Evolutionary conservation across 1,284 basidiomycete species (phyloP).

Genomic region (Marasmius sp.): DNA sequence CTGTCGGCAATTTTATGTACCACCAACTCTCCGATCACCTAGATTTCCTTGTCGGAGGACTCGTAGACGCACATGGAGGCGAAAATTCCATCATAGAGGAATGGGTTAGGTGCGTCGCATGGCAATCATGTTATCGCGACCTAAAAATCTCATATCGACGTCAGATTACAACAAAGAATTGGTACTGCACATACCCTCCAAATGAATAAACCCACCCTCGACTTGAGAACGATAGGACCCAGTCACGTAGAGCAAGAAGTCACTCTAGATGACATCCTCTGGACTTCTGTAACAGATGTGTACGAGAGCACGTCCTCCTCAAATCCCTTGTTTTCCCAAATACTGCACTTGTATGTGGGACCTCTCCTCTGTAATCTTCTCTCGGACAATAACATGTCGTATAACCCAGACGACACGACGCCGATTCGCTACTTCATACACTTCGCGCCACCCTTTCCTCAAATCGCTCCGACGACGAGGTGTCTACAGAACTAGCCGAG

Average conservation of each 20-base stretch:
- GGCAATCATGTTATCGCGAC: not conserved
- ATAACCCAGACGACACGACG: constrained; percentile 11
- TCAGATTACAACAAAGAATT: not conserved
- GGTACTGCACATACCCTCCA: not conserved
- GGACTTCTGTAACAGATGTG: constrained; percentile 17
- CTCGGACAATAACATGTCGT: not conserved
- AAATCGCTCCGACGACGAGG: constrained; percentile 55
- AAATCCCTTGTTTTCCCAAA: constrained; percentile 7
- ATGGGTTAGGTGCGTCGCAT: constrained; percentile 24
- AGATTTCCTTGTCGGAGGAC: constrained; percentile 24
- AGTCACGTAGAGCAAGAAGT: not conserved
- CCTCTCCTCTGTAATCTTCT: not conserved
- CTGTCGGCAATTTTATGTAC: not conserved
- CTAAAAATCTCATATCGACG: not conserved
- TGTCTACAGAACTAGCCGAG: constrained; percentile 79
- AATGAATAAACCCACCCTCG: not conserved
- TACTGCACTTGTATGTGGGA: constrained; percentile 11
- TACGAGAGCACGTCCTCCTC: not conserved
- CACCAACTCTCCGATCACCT: constrained; percentile 16
- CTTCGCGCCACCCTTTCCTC: constrained; percentile 34
- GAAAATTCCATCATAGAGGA: constrained; percentile 23
- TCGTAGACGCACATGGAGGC: constrained; percentile 18
- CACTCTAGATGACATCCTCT: not conserved
- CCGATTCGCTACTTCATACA: constrained; percentile 26
- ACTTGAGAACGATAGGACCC: not conserved